Base-by-base conservation (phyloP, 1,284 basidiomycete genomes). In the Leccinum insolens region DNA sequence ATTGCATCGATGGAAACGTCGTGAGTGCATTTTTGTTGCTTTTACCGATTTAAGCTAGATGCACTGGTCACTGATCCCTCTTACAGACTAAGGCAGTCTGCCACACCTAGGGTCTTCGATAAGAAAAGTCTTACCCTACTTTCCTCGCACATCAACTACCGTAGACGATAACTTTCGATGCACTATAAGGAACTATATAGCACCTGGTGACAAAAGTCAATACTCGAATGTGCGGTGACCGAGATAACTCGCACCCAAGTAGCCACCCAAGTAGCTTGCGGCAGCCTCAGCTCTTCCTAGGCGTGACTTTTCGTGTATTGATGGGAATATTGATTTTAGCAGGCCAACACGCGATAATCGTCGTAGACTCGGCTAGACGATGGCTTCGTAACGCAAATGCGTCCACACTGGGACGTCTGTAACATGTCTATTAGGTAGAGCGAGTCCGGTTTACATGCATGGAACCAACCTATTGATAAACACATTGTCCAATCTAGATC, bases 131-230 rank as follows among this genome's bases (percentile, higher is more conserved):
- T 7, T 37, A 20, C 17, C 57, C 17, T 49, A 15, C 11, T 25
- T 28, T 44, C 34, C 55, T 8, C 34, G 14, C 2, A 39, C 31
- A 46, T 12, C 12, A 39, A 39, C 37, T 49, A n/a, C 5, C 41
- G 37, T 2, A 22, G 75, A 11, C n/a, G 20, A 44, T 6, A n/a
- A 12, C 59, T 70, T 39, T 77, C 58, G 72, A 71, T 55, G 75
- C 15, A 28, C 57, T 22, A 31, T 83, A 83, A 14, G 90, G 90
- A 4, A 93, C 83, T 64, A 94, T 90, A 77, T 93, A 90, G 75
- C 92, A 94, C n/a, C 90, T 92, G 66, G 28, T 15, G 34, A 65
- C 41, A 28, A 7, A 39, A 59, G 17, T 66, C 65, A 49, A 59
- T 71, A 28, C 67, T 60, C 28, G 17, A 44, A 39, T 4, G 3